Conservation (phyloP, 2,329 filamentous ascomycete species). For the Penicillium corylophilum region DNA sequence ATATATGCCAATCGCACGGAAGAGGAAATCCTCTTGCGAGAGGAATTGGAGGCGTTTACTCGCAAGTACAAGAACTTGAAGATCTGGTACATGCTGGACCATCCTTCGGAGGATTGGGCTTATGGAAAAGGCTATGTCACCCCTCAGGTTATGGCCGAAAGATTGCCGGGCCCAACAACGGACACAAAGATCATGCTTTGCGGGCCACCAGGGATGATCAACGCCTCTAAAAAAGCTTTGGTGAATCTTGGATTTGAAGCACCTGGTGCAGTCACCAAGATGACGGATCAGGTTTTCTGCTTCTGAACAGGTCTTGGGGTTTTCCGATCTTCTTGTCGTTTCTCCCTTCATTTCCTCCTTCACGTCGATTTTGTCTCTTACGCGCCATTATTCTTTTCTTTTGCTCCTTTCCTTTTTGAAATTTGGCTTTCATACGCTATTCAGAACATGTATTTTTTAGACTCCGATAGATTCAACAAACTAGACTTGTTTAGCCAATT, state of each 20-base stretch:
- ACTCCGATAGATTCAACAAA: background rate
- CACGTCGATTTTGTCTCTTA: background rate
- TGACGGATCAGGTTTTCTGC: conserved; percentile 56
- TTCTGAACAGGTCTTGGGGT: conserved; percentile 46
- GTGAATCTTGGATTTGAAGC: conserved; percentile 52
- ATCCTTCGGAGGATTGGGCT: conserved; percentile 49
- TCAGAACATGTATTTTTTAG: background rate
- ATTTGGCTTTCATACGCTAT: background rate
- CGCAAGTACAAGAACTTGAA: conserved; percentile 53
- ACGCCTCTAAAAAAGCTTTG: conserved; percentile 55
- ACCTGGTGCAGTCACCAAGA: conserved; percentile 52
- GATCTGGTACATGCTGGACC: conserved; percentile 57
- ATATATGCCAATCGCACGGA: conserved; percentile 61
- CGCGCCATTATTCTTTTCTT: too few species aligned
- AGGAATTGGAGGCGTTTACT: conserved; percentile 57
- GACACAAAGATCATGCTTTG: conserved; percentile 59
- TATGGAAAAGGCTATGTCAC: conserved; percentile 54
- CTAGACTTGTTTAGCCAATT: background rate
- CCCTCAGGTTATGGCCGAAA: conserved; percentile 50
- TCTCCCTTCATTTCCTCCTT: background rate
- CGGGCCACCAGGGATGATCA: conserved; percentile 62
- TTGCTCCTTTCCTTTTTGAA: too few species aligned
- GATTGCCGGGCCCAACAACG: conserved; percentile 46
- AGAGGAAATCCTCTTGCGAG: conserved; percentile 59
- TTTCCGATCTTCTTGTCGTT: background rate